These are phyloP conservation scores for Diaporthe sp. DNA, from an alignment of 2,329 filamentous ascomycete species.

Conservation along the genomic window DNA sequence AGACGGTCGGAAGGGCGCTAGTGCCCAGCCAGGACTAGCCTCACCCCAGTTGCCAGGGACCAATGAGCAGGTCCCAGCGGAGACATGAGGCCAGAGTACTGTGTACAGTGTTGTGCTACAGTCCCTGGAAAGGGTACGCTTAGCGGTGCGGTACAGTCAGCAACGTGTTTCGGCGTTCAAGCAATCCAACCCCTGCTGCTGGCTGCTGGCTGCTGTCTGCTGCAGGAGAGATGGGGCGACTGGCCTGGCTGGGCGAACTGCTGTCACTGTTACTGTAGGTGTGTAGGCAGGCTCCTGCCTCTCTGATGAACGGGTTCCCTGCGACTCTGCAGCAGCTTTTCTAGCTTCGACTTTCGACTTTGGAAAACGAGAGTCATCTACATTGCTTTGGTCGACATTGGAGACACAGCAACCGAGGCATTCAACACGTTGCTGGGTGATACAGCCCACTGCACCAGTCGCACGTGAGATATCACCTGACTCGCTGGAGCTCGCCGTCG, in stretches of 20 bases:
- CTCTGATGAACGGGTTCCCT: not conserved
- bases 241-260: not conserved
- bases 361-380: not conserved
- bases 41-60: not conserved
- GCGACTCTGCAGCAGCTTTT: not conserved
- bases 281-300: not conserved
- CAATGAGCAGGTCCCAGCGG: not conserved
- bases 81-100: not conserved
- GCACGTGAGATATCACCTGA: constrained; percentile 29
- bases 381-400: not conserved
- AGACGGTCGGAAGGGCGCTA: constrained; percentile 4
- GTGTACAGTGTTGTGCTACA: not conserved
- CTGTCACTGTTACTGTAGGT: not conserved
- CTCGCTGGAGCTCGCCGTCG: not conserved
- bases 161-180: not conserved
- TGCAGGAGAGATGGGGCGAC: not conserved
- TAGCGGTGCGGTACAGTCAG: not conserved
- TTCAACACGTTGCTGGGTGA: not conserved
- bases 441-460: not conserved
- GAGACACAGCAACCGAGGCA: not conserved
- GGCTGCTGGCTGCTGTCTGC: not conserved
- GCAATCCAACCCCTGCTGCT: not conserved
- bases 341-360: not conserved
- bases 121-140: not conserved
- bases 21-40: constrained; percentile 15